These are phyloP conservation scores for Erodium trifolium DNA, from an alignment of 441 rosid genomes.

Conservation along the genomic window DNA sequence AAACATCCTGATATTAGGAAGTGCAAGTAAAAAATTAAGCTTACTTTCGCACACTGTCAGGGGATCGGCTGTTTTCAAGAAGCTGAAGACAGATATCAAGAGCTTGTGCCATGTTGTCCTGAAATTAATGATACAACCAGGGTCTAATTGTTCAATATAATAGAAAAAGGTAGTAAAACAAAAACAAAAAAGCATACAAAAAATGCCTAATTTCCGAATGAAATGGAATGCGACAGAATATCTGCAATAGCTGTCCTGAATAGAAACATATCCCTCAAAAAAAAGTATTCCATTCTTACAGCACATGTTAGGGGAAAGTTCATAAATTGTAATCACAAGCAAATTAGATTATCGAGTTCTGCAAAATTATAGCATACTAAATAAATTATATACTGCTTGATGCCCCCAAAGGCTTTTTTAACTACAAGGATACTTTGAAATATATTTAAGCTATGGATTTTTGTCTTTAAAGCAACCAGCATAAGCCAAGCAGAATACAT, in stretches of 20 bases:
- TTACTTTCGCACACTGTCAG: constrained; percentile 94
- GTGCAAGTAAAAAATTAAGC: constrained; percentile 25
- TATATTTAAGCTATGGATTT: too few relatives aligned
- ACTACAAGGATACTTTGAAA: too few relatives aligned
- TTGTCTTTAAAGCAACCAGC: too few relatives aligned
- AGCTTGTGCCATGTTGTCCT: constrained; percentile 87
- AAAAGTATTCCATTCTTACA: neutral
- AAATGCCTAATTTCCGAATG: neutral
- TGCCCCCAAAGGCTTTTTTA: neutral
- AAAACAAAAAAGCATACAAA: neutral
- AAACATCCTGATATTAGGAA: neutral
- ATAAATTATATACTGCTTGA: neutral
- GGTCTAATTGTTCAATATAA: constrained; percentile 11
- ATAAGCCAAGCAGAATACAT: too few relatives aligned
- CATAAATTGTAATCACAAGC: neutral
- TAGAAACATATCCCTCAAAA: neutral
- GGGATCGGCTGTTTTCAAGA: constrained; percentile 72
- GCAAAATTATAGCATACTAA: neutral
- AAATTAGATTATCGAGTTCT: neutral
- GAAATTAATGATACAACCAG: constrained; percentile 30
- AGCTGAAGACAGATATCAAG: constrained; percentile 92
- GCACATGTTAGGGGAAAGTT: neutral
- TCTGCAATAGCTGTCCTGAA: neutral
- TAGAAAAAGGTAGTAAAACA: neutral
- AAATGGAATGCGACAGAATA: neutral